Evolutionary conservation across 768 basidiomycete species (phyloP), one percentile per base, ranked within the genome.

Genomic region (Russula abietina): DNA sequence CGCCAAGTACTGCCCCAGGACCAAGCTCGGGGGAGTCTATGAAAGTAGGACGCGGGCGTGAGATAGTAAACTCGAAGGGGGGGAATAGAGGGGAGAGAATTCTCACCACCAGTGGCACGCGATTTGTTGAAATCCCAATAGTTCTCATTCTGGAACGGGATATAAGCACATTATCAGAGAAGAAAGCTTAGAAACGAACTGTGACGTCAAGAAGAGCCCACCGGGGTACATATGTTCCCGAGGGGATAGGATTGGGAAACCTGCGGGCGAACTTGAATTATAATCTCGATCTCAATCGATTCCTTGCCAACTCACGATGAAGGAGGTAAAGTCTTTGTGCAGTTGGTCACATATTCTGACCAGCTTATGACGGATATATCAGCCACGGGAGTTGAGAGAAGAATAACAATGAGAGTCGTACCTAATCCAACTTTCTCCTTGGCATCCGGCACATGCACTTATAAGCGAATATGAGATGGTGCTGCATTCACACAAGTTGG

Each of bases 361-460:
- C 55, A 55, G 16, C 55, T 55, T n/a, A 17, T 22, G 26, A 26
- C 11, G 28, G 55, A 41, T 30, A 41, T 17, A 51, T 49, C 12
- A 49, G 26, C 4, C 22, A 10, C 45, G 10, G 22, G 24, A 26
- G 12, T 49, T 49, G 24, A 48, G 12, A 16, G 28, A 26, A 26
- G 12, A 26, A 49, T 7, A 17, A 28, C 48, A 17, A 49, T 11
- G 9, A 19, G 45, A 46, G 12, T 22, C 46, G 12, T 26, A 63
- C 62, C 36, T 24, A 9, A 9, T 30, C 62, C 36, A 59, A 0
- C 0, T 3, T 26, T 0, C 3, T 30, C 38, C 38, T 30, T 63
- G 62, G n/a, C 60, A 61, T 30, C 26, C 53, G 7, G 26, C 60
- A 26, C 60, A 61, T 10, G 60, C 60, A 24, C 54, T 61, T 12